Evolutionary conservation across 2,329 filamentous ascomycete species (phyloP).

Genomic region (Colletotrichum truncatum): DNA sequence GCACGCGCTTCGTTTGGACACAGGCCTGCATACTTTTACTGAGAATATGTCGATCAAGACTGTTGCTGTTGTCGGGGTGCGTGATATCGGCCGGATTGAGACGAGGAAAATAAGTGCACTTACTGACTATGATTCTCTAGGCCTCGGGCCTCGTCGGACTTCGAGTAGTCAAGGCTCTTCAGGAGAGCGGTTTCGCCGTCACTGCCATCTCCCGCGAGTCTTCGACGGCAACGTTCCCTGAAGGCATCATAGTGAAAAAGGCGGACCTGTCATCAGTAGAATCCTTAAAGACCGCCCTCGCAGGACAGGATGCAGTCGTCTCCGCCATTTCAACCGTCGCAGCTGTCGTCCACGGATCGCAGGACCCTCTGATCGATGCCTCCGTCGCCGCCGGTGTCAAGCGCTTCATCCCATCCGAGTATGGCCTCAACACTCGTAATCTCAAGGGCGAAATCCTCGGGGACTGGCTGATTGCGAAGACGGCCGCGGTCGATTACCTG

Average conservation of each 20-base stretch:
- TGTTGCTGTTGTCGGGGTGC: slow-evolving; percentile 23
- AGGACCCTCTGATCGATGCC: slow-evolving; percentile 60
- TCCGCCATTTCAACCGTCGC: slow-evolving; percentile 50
- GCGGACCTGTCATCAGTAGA: slow-evolving; percentile 10
- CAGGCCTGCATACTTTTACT: background rate
- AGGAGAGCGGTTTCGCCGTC: slow-evolving; percentile 7
- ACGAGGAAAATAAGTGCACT: too few species aligned
- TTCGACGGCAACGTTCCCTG: slow-evolving; percentile 17
- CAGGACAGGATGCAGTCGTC: slow-evolving; percentile 40
- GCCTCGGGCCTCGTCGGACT: slow-evolving; percentile 23
- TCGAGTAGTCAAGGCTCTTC: slow-evolving; percentile 10
- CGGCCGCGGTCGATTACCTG: slow-evolving; percentile 28
- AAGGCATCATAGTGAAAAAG: slow-evolving; percentile 8
- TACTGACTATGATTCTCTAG: background rate
- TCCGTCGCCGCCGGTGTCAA: slow-evolving; percentile 61
- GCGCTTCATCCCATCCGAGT: slow-evolving; percentile 64
- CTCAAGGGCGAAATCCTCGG: slow-evolving; percentile 34
- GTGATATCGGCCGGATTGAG: too few species aligned
- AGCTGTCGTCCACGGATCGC: slow-evolving; percentile 45
- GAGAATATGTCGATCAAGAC: slow-evolving; percentile 21
- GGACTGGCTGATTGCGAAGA: slow-evolving; percentile 25
- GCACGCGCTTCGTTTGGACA: too few species aligned
- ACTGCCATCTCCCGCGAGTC: slow-evolving; percentile 15
- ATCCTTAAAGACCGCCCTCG: slow-evolving; percentile 24
- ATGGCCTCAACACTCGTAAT: slow-evolving; percentile 41